These are phyloP conservation scores for Musa troglodytarum DNA, from an alignment of 176 grass and related monocot species.

Conservation along the genomic window DNA sequence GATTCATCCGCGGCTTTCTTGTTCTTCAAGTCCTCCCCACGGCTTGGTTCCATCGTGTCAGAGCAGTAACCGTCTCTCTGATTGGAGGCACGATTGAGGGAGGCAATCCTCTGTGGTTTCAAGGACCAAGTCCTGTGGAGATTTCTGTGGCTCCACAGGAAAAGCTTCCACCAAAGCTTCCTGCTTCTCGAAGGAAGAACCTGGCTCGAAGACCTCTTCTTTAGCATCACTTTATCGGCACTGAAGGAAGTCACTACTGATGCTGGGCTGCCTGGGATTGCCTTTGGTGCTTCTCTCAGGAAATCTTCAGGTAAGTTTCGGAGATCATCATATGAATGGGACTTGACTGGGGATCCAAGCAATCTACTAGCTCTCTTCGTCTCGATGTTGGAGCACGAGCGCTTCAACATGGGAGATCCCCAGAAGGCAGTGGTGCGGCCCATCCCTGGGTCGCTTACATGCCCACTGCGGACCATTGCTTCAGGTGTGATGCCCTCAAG, in stretches of 20 bases:
- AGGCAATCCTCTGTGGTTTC: not conserved
- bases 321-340: constrained; percentile 50
- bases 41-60: constrained; percentile 44
- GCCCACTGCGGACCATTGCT: constrained; percentile 6
- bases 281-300: not conserved
- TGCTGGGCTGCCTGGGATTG: constrained; percentile 36
- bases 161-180: constrained; percentile 75
- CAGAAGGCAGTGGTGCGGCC: constrained; percentile 1
- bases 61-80: constrained; percentile 59
- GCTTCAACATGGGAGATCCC: constrained; percentile 32
- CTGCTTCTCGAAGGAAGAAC: constrained; percentile 80
- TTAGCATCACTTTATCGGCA: constrained; percentile 70
- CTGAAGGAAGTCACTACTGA: constrained; percentile 51
- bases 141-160: constrained; percentile 74
- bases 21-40: constrained; percentile 24
- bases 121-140: constrained; percentile 29
- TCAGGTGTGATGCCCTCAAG: constrained; percentile 17
- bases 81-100: not conserved
- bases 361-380: constrained; percentile 38
- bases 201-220: constrained; percentile 60
- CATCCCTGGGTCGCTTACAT: constrained; percentile 14
- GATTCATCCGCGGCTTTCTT: constrained; percentile 27
- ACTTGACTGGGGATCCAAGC: constrained; percentile 41
- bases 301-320: constrained; percentile 12
- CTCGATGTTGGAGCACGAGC: constrained; percentile 96